Evolutionary conservation across 2,329 filamentous ascomycete species (phyloP), one percentile per base, ranked within the genome.

Genomic region (Colletotrichum karsti): DNA sequence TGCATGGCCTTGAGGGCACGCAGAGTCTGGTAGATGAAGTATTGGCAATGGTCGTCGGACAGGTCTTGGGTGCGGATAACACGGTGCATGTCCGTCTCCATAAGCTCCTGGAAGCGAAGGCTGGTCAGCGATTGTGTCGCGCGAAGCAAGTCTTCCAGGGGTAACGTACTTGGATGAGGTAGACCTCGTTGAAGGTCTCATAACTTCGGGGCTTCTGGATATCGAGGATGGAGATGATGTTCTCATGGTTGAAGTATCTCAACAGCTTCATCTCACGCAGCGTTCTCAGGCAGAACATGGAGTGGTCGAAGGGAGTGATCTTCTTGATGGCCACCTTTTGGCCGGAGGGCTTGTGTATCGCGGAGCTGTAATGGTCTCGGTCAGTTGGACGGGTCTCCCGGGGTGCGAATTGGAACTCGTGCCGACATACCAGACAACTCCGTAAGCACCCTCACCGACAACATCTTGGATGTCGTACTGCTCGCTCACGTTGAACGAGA

Each of bases 321-420:
- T 99, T 99, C 88, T 99, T 99, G 87, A 99, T 99, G 69, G 96
- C 96, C 69, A 99, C 96, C 84, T 98, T 98, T 83, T 99, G 96
- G 71, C 94, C 92, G 0, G 96, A 98, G 22, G 96, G 96, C 84
- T 98, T 98, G 86, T 99, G 96, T 74, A 98, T 91, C 65, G 96
- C 96, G 69, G 96, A 99, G 84, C 94, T 97, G 74, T 70, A 12
- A n/a, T 26, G 9, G 5, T 4, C 15, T 15, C 28, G 22, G 56
- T 62, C 22, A 46, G 48, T 28, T 44, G 63, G 42, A 53, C 51
- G 39, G 4, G 7, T 26, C 28, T 55, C 7, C 55, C 73, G 53
- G 74, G 69, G 20, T 55, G 26, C 33, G 55, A 33, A 26, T 13
- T 15, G 15, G 10, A n/a, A 30, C 18, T 10, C 3, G 9, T 37